Base-by-base conservation (phyloP, 2,329 filamentous ascomycete species). In the Pestalotiopsis sp. region DNA sequence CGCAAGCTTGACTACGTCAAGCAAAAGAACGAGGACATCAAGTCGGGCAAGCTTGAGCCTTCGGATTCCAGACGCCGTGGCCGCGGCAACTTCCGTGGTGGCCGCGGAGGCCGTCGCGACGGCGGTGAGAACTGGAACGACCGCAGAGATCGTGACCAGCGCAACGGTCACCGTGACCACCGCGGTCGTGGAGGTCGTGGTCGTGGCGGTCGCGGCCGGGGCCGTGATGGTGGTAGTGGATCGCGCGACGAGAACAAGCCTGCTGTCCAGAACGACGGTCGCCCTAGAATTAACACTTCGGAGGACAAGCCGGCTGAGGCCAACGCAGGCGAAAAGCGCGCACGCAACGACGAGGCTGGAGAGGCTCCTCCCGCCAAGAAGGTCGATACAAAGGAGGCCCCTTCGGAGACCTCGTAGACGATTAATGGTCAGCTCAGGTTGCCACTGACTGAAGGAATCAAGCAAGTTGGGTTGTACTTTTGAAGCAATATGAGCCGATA, bases 1-100 rank as follows among this genome's bases (percentile, higher is more conserved):
- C 91, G 90, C 81, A 99, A 99, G 90, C 89, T 89, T 76, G 92
- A 90, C 20, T 99, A 99, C 81, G 91, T 92, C 73, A 87, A 91
- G n/a, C 89, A 91, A 80, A 95, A 95, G 85, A 86, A 86, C 68
- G 83, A 90, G 67, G 88, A 92, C 49, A 95, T 95, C 75, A 86
- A 89, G 74, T 86, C 90, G 58, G 93, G 93, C 70, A 90, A 89
- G 76, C 84, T 94, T 62, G 84, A 90, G 78, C 89, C 91, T 70
- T 89, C 84, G 75, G 79, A 78, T 62, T 78, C 75, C 71, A 76
- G 77, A 17, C 75, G 77, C 62, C 65, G 65, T 61, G 65, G 65
- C 31, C 70, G 73, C 41, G 74, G 76, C 49, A 69, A 70, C 36
- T 70, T 73, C 25, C 79, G 80, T 39, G 79, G 80, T 38, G 79